Evolutionary conservation across 2,329 filamentous ascomycete genomes (phyloP), one percentile per base, ranked within the genome.

Genomic region (Epichloe gansuensis): DNA sequence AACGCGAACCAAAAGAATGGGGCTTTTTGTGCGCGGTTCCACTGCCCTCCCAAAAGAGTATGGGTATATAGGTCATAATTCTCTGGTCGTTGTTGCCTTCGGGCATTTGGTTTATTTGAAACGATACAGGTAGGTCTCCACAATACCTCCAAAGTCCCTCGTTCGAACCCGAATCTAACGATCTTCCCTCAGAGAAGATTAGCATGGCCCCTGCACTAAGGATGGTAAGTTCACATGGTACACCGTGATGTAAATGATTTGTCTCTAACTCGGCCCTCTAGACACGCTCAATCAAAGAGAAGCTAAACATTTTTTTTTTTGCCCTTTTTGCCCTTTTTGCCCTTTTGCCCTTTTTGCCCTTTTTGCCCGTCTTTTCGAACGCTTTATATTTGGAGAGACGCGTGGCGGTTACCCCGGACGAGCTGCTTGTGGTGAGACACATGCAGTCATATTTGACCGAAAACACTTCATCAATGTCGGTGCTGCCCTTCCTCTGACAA

Each of bases 131-230:
- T 52, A 28, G 4, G 51, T 44, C 21, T 8, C 6, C 45, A 11
- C 34, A 3, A 0, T 6, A 2, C 1, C 17, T 4, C 3, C 1
- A 6, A 21, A 12, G 2, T 42, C 42, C 2, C 21, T 28, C 31
- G 35, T 53, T 53, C 52, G 52, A 52, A 38, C 3, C 46, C 46
- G 3, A 2, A 1, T 5, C 51, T 52, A 28, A 52, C n/a, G 17
- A 2, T 3, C n/a, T 1, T 8, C 3, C 0, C 11, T 0, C 4
- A 54, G 53, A 52, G 80, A 83, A 83, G 79, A 84, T 84, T 85
- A 86, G 83, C 83, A 86, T 86, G 82, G 83, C 82, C 83, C 78
- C 78, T 82, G 79, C 77, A 81, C 86, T 90, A 91, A 91, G 87
- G 87, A 90, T 91, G 87, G 23, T 23, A 23, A 23, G 23, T 21